Evolutionary conservation across 2,329 filamentous ascomycete genomes (phyloP), one percentile per base, ranked within the genome.

Genomic region (Colletotrichum cereale): DNA sequence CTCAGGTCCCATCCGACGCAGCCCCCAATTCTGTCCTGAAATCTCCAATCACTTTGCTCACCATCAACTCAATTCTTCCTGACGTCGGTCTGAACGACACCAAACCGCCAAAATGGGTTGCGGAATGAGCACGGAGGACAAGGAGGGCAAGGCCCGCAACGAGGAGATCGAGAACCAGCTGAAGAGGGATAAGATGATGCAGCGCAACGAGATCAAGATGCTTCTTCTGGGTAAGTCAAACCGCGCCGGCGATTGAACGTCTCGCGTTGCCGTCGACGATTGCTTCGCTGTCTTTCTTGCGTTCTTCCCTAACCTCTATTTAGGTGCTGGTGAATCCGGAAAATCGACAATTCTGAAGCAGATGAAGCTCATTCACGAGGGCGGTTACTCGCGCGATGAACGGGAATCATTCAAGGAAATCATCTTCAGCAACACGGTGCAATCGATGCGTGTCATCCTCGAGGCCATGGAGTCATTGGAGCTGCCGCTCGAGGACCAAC

Each of bases 161-260:
- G 96, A 99, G 89, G 96, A 98, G 91, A 99, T 99, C 81, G 96
- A 99, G 86, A 98, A 98, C 84, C 96, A 98, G 88, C 88, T 98
- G 82, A 98, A 98, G 90, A 90, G 94, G 83, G 96, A 99, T 82
- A 97, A 97, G 86, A 93, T 98, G 93, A 93, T 97, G 88, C 95
- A 98, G 87, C 92, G 96, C 79, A 99, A 99, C 79, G 96, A 99
- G 86, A 99, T 99, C 88, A 99, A 99, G 90, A 98, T 99, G 96
- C 88, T 99, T 79, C 90, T 99, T 79, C 92, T 99, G 79, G 96
- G 96, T 98, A 90, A 72, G 75, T 64, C 66, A 16, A 62, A 44
- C 24, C 21, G n/a, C 21, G 24, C 26, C 42, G 12, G 60, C 40
- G 26, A 16, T 3, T 36, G 18, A 44, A 42, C 34, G 18, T 14